Evolutionary conservation across 169 alveolate species (phyloP).

Genomic region (Amoebophrya sp.): DNA sequence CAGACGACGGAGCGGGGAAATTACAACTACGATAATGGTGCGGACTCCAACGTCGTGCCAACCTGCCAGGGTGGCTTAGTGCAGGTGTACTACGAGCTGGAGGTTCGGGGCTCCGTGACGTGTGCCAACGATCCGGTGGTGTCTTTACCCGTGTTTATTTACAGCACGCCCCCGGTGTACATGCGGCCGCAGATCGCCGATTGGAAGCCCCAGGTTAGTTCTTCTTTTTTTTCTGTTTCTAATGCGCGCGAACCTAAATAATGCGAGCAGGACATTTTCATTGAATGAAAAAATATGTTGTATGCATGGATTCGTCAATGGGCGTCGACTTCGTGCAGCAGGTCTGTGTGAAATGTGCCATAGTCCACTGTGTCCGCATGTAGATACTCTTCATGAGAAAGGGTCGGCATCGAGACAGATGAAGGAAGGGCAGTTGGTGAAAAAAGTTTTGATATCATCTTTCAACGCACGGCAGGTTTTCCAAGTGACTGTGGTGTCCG

Average conservation of each 20-base stretch:
- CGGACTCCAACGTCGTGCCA: background rate
- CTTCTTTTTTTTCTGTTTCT: background rate
- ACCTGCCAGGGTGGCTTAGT: background rate
- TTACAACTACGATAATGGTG: too few species aligned
- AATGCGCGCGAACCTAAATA: background rate
- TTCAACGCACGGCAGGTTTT: too few species aligned
- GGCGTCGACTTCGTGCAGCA: too few species aligned
- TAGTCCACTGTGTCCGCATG: background rate
- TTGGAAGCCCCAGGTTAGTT: background rate
- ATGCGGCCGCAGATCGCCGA: background rate
- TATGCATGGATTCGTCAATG: background rate
- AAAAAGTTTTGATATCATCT: too few species aligned
- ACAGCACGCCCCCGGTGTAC: background rate
- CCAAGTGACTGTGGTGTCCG: too few species aligned
- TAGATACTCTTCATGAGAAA: background rate
- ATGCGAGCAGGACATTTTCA: background rate
- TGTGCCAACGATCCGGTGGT: background rate
- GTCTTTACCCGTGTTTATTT: background rate
- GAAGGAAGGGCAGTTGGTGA: too few species aligned
- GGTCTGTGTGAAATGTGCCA: too few species aligned
- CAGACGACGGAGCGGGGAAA: too few species aligned
- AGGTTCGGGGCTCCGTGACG: background rate
- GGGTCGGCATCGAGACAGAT: background rate
- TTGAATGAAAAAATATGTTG: background rate
- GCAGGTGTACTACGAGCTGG: background rate